Evolutionary conservation across 2,329 filamentous ascomycete species (phyloP).

Genomic region (Fusarium globosum): DNA sequence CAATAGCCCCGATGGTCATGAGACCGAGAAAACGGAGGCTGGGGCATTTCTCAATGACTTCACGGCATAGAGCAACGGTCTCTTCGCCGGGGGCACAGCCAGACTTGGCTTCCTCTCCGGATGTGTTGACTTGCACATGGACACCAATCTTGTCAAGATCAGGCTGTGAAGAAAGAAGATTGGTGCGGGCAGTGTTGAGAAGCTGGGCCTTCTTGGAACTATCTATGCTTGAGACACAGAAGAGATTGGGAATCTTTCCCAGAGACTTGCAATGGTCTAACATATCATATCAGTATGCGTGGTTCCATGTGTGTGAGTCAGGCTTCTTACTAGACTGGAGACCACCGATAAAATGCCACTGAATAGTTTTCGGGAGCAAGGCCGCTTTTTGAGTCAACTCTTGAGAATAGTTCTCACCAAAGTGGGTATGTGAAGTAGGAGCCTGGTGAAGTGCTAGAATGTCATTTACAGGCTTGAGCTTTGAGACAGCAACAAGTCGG

Average conservation of each 20-base stretch:
- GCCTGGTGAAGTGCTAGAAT: conserved; percentile 82
- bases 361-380: conserved; percentile 78
- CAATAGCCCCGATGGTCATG: conserved; percentile 98
- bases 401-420: conserved; percentile 96
- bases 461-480: conserved; percentile 93
- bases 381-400: conserved; percentile 89
- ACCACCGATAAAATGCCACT: conserved; percentile 97
- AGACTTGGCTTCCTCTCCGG: conserved; percentile 85
- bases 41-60: conserved; percentile 77
- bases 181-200: conserved; percentile 79
- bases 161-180: conserved; percentile 58
- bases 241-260: conserved; percentile 88
- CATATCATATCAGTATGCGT: conserved; percentile 10
- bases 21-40: conserved; percentile 81
- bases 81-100: conserved; percentile 77
- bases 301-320: neutral
- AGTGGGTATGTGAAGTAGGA: conserved; percentile 74
- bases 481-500: conserved; percentile 93
- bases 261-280: conserved; percentile 89
- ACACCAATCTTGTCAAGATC: conserved; percentile 68
- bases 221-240: conserved; percentile 92
- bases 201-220: conserved; percentile 85
- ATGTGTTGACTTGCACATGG: conserved; percentile 96
- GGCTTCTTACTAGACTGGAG: conserved; percentile 74
- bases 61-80: conserved; percentile 72